These are phyloP conservation scores for Sporothrix brasiliensis DNA, from an alignment of 2,329 filamentous ascomycete genomes.

Conservation along the genomic window DNA sequence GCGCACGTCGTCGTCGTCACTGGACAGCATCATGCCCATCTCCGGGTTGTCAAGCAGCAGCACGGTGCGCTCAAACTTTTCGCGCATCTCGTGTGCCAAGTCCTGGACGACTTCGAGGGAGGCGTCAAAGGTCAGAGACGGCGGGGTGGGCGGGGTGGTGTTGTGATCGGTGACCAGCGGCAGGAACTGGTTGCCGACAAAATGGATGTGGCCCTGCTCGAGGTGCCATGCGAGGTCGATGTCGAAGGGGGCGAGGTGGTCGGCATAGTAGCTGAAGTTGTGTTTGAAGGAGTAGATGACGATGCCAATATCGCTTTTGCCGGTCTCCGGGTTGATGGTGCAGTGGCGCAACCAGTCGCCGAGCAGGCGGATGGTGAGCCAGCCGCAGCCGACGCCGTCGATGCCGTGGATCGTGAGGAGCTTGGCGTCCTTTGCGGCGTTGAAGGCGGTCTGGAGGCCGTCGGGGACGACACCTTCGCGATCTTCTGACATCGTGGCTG, in stretches of 20 bases:
- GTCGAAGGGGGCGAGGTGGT: constrained; percentile 31
- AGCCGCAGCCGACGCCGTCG: constrained; percentile 28
- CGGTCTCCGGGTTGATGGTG: neutral
- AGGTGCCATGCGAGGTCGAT: constrained; percentile 32
- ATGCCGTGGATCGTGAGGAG: constrained; percentile 28
- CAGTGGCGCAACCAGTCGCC: constrained; percentile 34
- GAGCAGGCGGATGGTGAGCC: constrained; percentile 32
- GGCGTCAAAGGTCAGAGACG: constrained; percentile 26
- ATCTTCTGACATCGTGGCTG: constrained; percentile 9
- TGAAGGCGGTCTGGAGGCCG: constrained; percentile 19
- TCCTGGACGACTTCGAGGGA: constrained; percentile 33
- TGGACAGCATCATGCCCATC: constrained; percentile 27
- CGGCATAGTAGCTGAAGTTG: constrained; percentile 33
- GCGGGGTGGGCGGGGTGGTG: neutral
- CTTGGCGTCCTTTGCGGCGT: constrained; percentile 25
- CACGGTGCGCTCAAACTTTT: constrained; percentile 28
- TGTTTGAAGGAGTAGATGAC: constrained; percentile 34
- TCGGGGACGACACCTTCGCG: constrained; percentile 9
- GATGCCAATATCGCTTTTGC: constrained; percentile 31
- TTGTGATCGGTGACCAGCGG: constrained; percentile 23
- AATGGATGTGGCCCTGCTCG: constrained; percentile 33
- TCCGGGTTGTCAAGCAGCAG: constrained; percentile 35
- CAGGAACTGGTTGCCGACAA: constrained; percentile 32
- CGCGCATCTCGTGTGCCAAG: constrained; percentile 26
- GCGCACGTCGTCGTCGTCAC: constrained; percentile 15